These are phyloP conservation scores for Penicillium hesseltinei DNA, from an alignment of 2,329 filamentous ascomycete genomes.

Conservation along the genomic window DNA sequence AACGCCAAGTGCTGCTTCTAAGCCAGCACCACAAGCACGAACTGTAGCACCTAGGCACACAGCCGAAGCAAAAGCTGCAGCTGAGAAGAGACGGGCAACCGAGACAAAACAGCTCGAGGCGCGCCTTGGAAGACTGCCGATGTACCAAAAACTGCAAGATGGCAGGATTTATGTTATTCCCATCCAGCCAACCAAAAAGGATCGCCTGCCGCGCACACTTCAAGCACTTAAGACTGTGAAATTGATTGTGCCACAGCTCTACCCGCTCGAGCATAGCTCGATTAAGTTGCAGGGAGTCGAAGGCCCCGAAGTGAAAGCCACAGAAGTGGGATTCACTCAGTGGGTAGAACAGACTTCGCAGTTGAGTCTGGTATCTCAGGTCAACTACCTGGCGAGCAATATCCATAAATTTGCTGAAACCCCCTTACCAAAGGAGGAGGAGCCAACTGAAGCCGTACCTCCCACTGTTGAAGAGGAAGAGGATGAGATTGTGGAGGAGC, in stretches of 20 bases:
- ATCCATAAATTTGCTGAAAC: slow-evolving; percentile 65
- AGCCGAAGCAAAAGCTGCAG: slow-evolving; percentile 59
- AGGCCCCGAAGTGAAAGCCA: slow-evolving; percentile 57
- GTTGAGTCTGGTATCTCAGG: slow-evolving; percentile 66
- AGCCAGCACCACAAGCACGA: slow-evolving; percentile 6
- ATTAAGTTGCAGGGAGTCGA: slow-evolving; percentile 65
- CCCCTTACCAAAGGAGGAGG: slow-evolving; percentile 32
- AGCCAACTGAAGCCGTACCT: slow-evolving; percentile 8
- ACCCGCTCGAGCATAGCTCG: slow-evolving; percentile 67
- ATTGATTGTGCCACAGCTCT: slow-evolving; percentile 67
- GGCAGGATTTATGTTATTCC: slow-evolving; percentile 69
- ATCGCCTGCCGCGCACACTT: slow-evolving; percentile 61
- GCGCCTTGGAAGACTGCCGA: slow-evolving; percentile 65
- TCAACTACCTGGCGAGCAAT: slow-evolving; percentile 73
- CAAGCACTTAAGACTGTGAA: slow-evolving; percentile 63
- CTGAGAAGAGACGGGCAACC: slow-evolving; percentile 61
- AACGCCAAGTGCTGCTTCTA: not conserved
- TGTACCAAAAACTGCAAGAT: slow-evolving; percentile 68
- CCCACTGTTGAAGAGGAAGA: slow-evolving; percentile 1
- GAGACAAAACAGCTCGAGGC: slow-evolving; percentile 73
- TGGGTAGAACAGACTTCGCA: slow-evolving; percentile 58
- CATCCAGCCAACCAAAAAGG: slow-evolving; percentile 62
- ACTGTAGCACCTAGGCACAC: slow-evolving; percentile 53
- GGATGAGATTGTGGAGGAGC: slow-evolving; percentile 10
- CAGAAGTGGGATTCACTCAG: slow-evolving; percentile 65